Evolutionary conservation across 768 basidiomycete genomes (phyloP).

Genomic region (Lentinus brumalis): DNA sequence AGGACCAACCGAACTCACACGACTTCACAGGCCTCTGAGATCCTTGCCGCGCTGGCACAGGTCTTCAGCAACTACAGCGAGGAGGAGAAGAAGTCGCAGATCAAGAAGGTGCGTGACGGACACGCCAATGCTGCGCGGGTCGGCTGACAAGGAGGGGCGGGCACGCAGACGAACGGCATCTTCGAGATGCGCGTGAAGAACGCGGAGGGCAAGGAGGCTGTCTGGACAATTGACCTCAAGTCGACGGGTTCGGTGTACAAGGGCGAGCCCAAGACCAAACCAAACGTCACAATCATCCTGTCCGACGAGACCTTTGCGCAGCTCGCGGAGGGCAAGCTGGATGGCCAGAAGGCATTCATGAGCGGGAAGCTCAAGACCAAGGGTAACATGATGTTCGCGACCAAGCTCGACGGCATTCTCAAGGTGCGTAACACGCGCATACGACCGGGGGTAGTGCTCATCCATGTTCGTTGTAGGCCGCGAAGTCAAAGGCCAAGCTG

Average conservation of each 20-base stretch:
- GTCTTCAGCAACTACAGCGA: constrained; percentile 58
- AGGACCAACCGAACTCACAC: neutral
- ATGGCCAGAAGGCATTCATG: constrained; percentile 96
- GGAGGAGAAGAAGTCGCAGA: constrained; percentile 62
- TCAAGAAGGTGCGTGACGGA: constrained; percentile 64
- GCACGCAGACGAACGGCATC: constrained; percentile 75
- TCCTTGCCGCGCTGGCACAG: constrained; percentile 53
- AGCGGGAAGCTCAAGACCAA: constrained; percentile 90
- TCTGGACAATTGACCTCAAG: constrained; percentile 95
- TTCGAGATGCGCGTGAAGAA: constrained; percentile 86
- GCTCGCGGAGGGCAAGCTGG: constrained; percentile 77
- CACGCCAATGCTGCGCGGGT: neutral
- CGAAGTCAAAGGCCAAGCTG: constrained; percentile 27
- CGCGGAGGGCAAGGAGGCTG: constrained; percentile 63
- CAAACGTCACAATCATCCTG: constrained; percentile 82
- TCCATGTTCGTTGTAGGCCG: constrained; percentile 8
- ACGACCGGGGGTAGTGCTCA: neutral
- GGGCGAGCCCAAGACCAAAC: constrained; percentile 68
- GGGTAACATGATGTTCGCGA: constrained; percentile 93
- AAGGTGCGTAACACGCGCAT: constrained; percentile 52
- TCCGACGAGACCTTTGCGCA: constrained; percentile 74
- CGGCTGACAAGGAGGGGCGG: neutral
- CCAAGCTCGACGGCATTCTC: constrained; percentile 83
- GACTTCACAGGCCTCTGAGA: constrained; percentile 59
- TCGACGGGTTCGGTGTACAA: constrained; percentile 76